Conservation (phyloP, 371 early-diverging fungal species). For the Chytridium lagenaria region DNA sequence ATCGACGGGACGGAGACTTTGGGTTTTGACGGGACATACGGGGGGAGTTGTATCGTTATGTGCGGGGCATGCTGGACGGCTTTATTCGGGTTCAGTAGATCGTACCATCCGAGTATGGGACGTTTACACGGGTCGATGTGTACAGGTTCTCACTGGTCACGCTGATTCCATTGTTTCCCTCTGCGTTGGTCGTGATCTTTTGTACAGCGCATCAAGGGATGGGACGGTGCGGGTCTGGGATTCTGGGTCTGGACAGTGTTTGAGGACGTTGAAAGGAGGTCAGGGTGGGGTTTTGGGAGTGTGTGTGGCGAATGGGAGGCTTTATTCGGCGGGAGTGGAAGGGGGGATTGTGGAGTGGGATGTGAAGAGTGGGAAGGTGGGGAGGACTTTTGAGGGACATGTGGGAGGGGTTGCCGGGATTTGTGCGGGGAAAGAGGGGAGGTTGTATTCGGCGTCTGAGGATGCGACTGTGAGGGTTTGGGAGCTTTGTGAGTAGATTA, state of each 20-base stretch:
- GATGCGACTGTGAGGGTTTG: conserved; percentile 31
- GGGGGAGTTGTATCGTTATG: conserved; percentile 74
- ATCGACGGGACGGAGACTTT: conserved; percentile 73
- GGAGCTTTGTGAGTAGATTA: conserved; percentile 57
- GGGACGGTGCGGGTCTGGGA: conserved; percentile 91
- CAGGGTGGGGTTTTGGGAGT: conserved; percentile 81
- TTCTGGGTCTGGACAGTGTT: conserved; percentile 72
- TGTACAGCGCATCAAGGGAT: conserved; percentile 88
- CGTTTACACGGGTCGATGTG: conserved; percentile 22
- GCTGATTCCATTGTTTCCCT: conserved; percentile 71
- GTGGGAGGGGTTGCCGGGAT: conserved; percentile 23
- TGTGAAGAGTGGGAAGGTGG: conserved; percentile 25
- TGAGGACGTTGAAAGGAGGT: conserved; percentile 83
- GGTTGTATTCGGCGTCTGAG: conserved; percentile 17
- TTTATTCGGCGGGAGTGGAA: conserved; percentile 41
- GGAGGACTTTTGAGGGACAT: conserved; percentile 28
- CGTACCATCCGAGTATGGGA: conserved; percentile 47
- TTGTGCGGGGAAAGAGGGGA: conserved; percentile 4
- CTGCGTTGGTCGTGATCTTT: conserved; percentile 47
- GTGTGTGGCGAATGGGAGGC: conserved; percentile 30
- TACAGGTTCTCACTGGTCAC: background rate
- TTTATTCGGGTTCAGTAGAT: conserved; percentile 40
- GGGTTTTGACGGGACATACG: conserved; percentile 83
- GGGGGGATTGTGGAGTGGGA: conserved; percentile 47
- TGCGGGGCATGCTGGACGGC: conserved; percentile 29